Conservation (phyloP, 345 rosid genomes). For the Citrus trifoliata region DNA sequence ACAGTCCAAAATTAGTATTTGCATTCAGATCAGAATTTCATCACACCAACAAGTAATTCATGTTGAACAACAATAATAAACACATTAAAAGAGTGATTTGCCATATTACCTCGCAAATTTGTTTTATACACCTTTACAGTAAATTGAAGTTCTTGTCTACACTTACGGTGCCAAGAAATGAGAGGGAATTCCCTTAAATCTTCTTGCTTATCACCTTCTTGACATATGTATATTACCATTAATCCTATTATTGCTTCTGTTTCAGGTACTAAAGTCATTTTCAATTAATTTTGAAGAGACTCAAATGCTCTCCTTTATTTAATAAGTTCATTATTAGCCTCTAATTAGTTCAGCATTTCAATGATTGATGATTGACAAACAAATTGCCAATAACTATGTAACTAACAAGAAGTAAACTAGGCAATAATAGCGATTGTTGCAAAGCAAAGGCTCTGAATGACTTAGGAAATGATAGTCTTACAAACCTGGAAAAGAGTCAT, state of each 20-base stretch:
- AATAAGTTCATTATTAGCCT: too few relatives aligned
- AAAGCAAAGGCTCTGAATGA: too few relatives aligned
- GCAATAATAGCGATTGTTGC: too few relatives aligned
- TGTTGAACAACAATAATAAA: not conserved
- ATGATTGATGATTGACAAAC: too few relatives aligned
- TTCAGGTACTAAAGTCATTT: too few relatives aligned
- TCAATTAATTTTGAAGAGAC: too few relatives aligned
- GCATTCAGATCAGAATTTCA: not conserved
- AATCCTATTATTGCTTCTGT: too few relatives aligned
- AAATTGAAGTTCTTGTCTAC: not conserved
- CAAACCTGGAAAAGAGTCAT: constrained; percentile 87
- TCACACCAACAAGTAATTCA: not conserved
- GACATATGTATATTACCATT: not conserved
- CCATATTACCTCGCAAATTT: not conserved
- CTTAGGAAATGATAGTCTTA: too few relatives aligned
- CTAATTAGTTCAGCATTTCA: too few relatives aligned
- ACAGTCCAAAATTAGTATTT: not conserved
- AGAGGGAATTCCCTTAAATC: not conserved
- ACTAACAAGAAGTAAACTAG: not conserved
- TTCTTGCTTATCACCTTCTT: not conserved
- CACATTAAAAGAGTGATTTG: not conserved
- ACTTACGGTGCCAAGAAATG: not conserved
- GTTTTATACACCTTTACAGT: not conserved
- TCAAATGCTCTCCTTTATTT: too few relatives aligned
- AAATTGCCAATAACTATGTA: not conserved